A percentile compares a stretch with the other conserved stretches of the same genome.
These are phyloP conservation scores for Vitis cinerea DNA, from an alignment of 164 flowering plant species.

Conservation along the genomic window DNA sequence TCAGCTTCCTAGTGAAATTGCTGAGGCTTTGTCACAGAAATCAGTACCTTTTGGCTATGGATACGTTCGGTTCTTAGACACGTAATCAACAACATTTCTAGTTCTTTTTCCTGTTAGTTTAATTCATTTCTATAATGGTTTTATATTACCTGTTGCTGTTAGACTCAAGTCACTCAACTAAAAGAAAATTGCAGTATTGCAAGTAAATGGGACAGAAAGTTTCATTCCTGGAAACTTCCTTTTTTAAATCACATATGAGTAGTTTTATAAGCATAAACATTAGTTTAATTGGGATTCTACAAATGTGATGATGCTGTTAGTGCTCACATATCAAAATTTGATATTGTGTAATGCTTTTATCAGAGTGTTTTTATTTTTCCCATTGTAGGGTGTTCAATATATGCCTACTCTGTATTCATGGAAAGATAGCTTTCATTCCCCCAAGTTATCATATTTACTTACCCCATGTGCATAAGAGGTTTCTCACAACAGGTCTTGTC, in stretches of 20 bases:
- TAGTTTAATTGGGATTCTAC: neutral
- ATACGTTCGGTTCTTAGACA: slow-evolving; percentile 77
- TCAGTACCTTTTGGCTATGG: slow-evolving; percentile 93
- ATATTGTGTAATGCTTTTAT: neutral
- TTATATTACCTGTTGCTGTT: neutral
- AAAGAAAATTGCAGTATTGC: neutral
- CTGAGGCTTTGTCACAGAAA: slow-evolving; percentile 68
- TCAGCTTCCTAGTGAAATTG: slow-evolving; percentile 65
- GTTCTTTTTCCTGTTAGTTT: neutral
- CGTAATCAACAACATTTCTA: slow-evolving; percentile 43
- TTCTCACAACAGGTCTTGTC: no score
- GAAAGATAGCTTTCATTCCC: no score
- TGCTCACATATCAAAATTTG: neutral
- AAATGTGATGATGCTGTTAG: neutral
- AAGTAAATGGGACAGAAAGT: neutral
- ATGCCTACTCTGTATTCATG: no score
- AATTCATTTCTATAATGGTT: neutral
- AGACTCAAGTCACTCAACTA: neutral
- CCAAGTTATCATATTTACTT: neutral
- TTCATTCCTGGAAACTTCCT: neutral
- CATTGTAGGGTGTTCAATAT: no score
- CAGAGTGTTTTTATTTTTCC: neutral
- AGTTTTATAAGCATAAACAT: neutral
- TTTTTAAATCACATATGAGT: neutral
- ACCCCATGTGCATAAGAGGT: neutral